These are phyloP conservation scores for Penicillium flavigenum DNA, from an alignment of 495 filamentous ascomycete species.

Conservation along the genomic window DNA sequence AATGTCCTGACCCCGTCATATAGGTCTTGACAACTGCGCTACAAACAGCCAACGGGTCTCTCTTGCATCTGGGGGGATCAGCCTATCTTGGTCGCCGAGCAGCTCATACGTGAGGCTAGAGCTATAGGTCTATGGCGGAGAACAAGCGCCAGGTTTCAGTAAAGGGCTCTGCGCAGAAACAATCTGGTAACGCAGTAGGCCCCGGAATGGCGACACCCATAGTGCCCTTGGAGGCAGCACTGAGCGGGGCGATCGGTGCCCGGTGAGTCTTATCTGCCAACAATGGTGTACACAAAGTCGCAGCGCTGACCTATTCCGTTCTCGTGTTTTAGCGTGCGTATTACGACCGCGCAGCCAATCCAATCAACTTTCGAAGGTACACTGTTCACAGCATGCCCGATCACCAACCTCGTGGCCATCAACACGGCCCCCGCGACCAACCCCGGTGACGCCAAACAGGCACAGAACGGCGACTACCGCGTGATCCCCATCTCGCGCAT, in stretches of 20 bases:
- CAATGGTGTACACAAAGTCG: conserved; percentile 2
- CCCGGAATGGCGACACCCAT: conserved; percentile 42
- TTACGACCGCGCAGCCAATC: conserved; percentile 56
- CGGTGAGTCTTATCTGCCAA: conserved; percentile 38
- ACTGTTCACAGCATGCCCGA: conserved; percentile 65
- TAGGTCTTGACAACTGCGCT: conserved; percentile 8
- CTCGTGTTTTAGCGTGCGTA: conserved; percentile 50
- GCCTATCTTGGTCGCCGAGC: conserved; percentile 6
- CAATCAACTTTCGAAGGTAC: conserved; percentile 58
- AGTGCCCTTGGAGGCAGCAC: conserved; percentile 47
- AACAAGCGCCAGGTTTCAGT: conserved; percentile 48
- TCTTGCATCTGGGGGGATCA: background rate
- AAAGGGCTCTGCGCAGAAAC: conserved; percentile 37
- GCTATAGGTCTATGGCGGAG: conserved; percentile 39
- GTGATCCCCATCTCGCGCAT: conserved; percentile 64
- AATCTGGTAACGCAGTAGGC: conserved; percentile 26
- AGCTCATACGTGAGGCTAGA: conserved; percentile 6
- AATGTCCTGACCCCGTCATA: conserved; percentile 15
- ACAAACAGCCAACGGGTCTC: background rate
- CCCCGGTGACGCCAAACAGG: conserved; percentile 39
- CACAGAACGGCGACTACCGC: conserved; percentile 58
- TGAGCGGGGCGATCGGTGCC: conserved; percentile 53
- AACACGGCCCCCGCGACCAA: conserved; percentile 45
- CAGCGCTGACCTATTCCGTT: conserved; percentile 4
- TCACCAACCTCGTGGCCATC: conserved; percentile 64